Conservation (phyloP, 768 basidiomycete genomes). For the Mycena crocata region DNA sequence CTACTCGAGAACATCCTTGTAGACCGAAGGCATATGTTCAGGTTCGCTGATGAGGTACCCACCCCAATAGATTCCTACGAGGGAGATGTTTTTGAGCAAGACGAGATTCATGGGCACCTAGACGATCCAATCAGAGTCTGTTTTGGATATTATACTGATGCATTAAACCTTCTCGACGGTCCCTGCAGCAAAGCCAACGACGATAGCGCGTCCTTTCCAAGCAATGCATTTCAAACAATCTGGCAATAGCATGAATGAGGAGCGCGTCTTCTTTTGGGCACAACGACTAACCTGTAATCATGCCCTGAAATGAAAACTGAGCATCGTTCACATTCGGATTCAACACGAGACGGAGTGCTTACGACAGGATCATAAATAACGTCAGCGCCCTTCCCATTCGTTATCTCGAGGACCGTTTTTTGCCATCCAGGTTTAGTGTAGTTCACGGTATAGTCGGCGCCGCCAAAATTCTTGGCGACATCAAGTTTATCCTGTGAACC, state of each 20-base stretch:
- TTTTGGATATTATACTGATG: background rate
- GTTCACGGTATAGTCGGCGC: conserved; percentile 86
- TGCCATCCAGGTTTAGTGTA: conserved; percentile 89
- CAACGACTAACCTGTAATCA: conserved; percentile 27
- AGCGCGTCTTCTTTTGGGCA: background rate
- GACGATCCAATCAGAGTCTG: background rate
- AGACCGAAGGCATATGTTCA: conserved; percentile 71
- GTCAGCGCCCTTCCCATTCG: conserved; percentile 86
- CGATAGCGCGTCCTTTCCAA: conserved; percentile 92
- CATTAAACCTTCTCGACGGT: conserved; percentile 81
- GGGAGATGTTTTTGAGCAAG: conserved; percentile 85
- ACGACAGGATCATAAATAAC: conserved; percentile 90
- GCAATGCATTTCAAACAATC: conserved; percentile 93
- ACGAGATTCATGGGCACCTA: conserved; percentile 88
- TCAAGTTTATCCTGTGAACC: conserved; percentile 84
- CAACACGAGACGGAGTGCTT: conserved; percentile 24
- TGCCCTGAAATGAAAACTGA: conserved; percentile 11
- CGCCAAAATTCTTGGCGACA: conserved; percentile 78
- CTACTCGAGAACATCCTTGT: conserved; percentile 76
- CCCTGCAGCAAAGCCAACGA: conserved; percentile 94
- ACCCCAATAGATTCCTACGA: conserved; percentile 70
- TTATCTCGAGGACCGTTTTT: conserved; percentile 87
- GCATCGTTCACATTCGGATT: background rate
- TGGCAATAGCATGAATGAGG: conserved; percentile 37
- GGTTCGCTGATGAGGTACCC: conserved; percentile 59